Evolutionary conservation across 257 asterid species (phyloP).

Genomic region (Ophiorrhiza pumila): DNA sequence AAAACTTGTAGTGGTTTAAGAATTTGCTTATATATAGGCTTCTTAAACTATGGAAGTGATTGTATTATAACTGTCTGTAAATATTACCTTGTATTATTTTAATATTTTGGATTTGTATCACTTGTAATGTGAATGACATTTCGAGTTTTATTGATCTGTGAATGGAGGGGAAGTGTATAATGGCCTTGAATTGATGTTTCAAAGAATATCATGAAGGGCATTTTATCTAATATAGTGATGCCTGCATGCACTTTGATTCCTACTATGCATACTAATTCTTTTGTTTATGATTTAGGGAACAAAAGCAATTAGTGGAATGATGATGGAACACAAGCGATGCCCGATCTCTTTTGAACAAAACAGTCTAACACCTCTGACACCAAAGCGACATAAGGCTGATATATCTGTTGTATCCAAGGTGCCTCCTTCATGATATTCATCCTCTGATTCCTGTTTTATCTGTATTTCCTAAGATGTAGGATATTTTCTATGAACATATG

Average conservation of each 20-base stretch:
- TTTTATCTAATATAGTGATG: neutral
- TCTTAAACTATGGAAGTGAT: neutral
- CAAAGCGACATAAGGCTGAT: constrained; percentile 62
- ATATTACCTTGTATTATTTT: neutral
- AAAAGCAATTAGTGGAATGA: constrained; percentile 33
- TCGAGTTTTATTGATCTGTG: neutral
- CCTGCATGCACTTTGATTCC: neutral
- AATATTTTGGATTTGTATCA: neutral
- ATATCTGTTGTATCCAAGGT: constrained; percentile 71
- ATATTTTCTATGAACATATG: neutral
- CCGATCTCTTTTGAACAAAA: constrained; percentile 55
- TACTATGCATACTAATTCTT: neutral
- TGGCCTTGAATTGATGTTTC: neutral
- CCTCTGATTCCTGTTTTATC: constrained; percentile 1
- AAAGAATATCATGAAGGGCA: neutral
- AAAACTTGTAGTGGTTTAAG: constrained; percentile 6
- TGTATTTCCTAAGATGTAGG: neutral
- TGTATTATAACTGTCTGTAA: neutral
- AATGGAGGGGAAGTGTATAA: neutral
- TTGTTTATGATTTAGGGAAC: constrained; percentile 21
- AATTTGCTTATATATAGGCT: constrained; percentile 4
- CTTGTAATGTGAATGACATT: neutral
- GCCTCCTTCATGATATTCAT: constrained; percentile 6
- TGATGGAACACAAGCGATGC: constrained; percentile 84
- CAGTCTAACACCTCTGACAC: constrained; percentile 49